Evolutionary conservation across 495 filamentous ascomycete species (phyloP).

Genomic region (Filosporella fistucella): DNA sequence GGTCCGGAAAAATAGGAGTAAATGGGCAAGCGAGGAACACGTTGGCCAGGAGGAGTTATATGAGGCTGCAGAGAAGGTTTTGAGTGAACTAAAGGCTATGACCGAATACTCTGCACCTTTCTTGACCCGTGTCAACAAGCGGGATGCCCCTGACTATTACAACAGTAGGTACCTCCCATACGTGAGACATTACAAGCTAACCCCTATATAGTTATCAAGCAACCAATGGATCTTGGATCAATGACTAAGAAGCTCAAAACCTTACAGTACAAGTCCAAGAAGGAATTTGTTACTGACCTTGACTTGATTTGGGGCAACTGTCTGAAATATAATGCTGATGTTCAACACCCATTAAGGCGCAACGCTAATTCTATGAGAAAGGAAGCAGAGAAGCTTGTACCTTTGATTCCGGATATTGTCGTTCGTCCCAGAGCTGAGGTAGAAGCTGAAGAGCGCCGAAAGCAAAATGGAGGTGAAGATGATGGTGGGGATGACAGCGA

Average conservation of each 20-base stretch:
- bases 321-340: conserved; percentile 88
- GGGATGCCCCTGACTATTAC: conserved; percentile 95
- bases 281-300: conserved; percentile 89
- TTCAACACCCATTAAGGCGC: conserved; percentile 80
- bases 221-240: conserved; percentile 94
- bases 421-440: conserved; percentile 90
- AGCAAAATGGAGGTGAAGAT: conserved; percentile 72
- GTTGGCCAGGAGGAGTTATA: conserved; percentile 97
- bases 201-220: conserved; percentile 71
- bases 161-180: conserved; percentile 51
- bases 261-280: conserved; percentile 84
- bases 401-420: conserved; percentile 87
- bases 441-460: conserved; percentile 88
- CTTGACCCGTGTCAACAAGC: conserved; percentile 86
- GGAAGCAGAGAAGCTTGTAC: conserved; percentile 91
- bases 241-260: conserved; percentile 98
- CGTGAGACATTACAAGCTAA: conserved; percentile 1
- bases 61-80: conserved; percentile 90
- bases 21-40: conserved; percentile 97
- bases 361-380: conserved; percentile 96
- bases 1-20: conserved; percentile 93
- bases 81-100: conserved; percentile 92
- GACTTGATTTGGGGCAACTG: conserved; percentile 97
- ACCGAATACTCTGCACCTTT: conserved; percentile 96
- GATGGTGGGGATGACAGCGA: conserved; percentile 87